These are phyloP conservation scores for Rhizopus arrhizus DNA, from an alignment of 371 early-diverging fungal species.

Conservation along the genomic window DNA sequence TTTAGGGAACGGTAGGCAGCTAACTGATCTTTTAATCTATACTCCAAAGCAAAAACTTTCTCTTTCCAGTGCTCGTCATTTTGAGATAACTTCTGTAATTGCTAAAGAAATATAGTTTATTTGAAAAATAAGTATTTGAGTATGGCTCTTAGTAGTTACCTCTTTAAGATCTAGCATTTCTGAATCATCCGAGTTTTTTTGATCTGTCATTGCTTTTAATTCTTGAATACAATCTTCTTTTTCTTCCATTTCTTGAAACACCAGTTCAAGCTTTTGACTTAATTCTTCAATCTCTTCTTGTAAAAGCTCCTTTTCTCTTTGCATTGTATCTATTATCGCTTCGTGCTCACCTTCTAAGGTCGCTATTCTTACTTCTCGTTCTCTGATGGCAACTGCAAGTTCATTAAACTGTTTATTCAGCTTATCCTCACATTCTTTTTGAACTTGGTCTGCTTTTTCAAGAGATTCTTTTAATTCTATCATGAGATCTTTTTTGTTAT, in stretches of 20 bases:
- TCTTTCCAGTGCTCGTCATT: constrained; percentile 26
- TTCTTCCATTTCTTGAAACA: constrained; percentile 21
- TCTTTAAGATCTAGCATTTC: not conserved
- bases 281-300: constrained; percentile 43
- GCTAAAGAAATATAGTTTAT: not conserved
- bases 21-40: constrained; percentile 20
- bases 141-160: not conserved
- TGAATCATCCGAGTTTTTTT: not conserved
- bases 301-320: constrained; percentile 35
- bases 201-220: constrained; percentile 6
- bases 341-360: constrained; percentile 40
- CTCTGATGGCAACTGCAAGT: constrained; percentile 33
- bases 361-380: constrained; percentile 45
- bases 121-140: not conserved
- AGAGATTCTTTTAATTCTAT: constrained; percentile 17
- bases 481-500: constrained; percentile 24
- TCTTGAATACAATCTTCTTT: constrained; percentile 25
- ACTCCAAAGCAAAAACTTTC: constrained; percentile 18
- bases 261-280: constrained; percentile 15
- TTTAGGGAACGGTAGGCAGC: constrained; percentile 26
- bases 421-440: constrained; percentile 24
- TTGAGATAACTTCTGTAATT: constrained; percentile 12
- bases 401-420: constrained; percentile 35
- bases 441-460: constrained; percentile 3
- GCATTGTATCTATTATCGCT: constrained; percentile 36